Conservation (phyloP, 441 rosid species). For the Breynia disticha region DNA sequence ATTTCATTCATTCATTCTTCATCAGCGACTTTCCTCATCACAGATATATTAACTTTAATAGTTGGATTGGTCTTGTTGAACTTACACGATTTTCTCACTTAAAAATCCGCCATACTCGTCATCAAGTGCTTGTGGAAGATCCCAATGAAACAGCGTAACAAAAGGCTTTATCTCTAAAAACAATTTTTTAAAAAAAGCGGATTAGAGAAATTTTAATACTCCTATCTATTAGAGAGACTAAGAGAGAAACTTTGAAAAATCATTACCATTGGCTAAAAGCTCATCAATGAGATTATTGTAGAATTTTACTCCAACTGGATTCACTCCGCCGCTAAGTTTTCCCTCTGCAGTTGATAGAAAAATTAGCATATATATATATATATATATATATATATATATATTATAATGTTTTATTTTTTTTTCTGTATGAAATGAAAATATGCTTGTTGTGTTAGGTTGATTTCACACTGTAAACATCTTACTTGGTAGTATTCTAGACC, state of each 20-base stretch:
- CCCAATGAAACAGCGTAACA: conserved; percentile 28
- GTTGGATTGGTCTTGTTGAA: background rate
- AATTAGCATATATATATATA: too few species aligned
- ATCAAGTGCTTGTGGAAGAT: conserved; percentile 27
- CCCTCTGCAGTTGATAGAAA: conserved; percentile 26
- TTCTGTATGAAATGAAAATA: too few species aligned
- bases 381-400: too few species aligned
- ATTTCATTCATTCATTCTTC: background rate
- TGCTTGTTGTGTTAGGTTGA: too few species aligned
- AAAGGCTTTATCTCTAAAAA: conserved; percentile 21
- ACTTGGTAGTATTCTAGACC: conserved; percentile 12
- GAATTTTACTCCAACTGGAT: conserved; percentile 37
- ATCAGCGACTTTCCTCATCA: too few species aligned
- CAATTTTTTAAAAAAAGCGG: background rate
- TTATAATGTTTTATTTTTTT: too few species aligned
- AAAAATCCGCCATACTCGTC: conserved; percentile 22
- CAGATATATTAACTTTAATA: background rate
- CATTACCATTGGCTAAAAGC: conserved; percentile 39
- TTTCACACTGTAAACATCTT: background rate
- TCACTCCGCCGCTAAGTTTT: conserved; percentile 43
- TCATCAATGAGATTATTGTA: conserved; percentile 58
- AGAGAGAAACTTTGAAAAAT: background rate
- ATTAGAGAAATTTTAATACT: background rate
- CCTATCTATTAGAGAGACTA: background rate
- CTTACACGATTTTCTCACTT: conserved; percentile 24